Evolutionary conservation across 495 filamentous ascomycete genomes (phyloP).

Genomic region (Cercophora sp.): DNA sequence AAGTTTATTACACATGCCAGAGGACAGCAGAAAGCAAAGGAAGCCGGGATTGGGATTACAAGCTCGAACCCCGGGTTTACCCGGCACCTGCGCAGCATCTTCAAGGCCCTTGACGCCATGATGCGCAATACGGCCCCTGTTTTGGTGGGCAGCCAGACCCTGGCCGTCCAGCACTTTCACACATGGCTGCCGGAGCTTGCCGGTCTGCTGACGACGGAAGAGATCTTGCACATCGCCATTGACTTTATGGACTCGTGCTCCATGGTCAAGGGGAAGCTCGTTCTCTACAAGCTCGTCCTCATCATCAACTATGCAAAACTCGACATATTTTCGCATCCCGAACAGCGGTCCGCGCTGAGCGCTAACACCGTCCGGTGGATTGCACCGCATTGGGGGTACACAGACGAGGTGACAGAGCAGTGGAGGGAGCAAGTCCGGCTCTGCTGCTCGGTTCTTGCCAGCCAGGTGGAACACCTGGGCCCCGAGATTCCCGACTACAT

Average conservation of each 20-base stretch:
- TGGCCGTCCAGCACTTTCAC: slow-evolving; percentile 96
- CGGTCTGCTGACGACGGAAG: slow-evolving; percentile 68
- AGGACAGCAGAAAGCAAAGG: slow-evolving; percentile 81
- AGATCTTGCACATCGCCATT: slow-evolving; percentile 86
- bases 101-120: slow-evolving; percentile 79
- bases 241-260: slow-evolving; percentile 92
- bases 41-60: slow-evolving; percentile 84
- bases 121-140: slow-evolving; percentile 84
- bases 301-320: slow-evolving; percentile 84
- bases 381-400: slow-evolving; percentile 86
- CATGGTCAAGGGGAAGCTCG: slow-evolving; percentile 82
- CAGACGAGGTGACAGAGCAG: slow-evolving; percentile 67
- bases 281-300: slow-evolving; percentile 89
- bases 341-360: slow-evolving; percentile 67
- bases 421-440: slow-evolving; percentile 92
- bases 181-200: slow-evolving; percentile 89
- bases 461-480: slow-evolving; percentile 73
- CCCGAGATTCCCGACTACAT: slow-evolving; percentile 81
- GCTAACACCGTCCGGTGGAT: slow-evolving; percentile 87
- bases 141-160: slow-evolving; percentile 86
- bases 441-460: slow-evolving; percentile 84
- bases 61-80: slow-evolving; percentile 71
- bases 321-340: slow-evolving; percentile 70
- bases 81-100: slow-evolving; percentile 78
- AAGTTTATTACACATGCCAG: slow-evolving; percentile 92